A percentile compares a stretch with the other conserved stretches of the same genome.
Conservation (phyloP, 495 filamentous ascomycete genomes). For the Hamigera avellanea region DNA sequence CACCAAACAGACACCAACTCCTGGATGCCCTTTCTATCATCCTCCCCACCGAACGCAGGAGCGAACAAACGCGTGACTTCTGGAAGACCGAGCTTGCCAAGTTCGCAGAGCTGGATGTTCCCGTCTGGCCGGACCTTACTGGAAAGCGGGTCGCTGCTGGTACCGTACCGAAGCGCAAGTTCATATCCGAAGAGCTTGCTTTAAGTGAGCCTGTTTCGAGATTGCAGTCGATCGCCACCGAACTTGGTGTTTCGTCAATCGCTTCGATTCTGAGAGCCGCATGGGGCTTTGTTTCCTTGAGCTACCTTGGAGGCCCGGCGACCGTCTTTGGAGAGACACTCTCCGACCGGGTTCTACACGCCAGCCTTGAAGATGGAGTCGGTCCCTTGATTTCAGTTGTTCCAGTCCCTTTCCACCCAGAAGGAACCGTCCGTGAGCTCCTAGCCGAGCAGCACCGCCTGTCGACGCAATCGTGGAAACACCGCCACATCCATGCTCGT, state of each 20-base stretch:
- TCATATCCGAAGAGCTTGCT: conserved; percentile 6
- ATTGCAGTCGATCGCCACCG: conserved; percentile 9
- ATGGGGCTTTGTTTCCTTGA: too few species aligned
- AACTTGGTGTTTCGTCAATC: conserved; percentile 20
- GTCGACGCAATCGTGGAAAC: too few species aligned
- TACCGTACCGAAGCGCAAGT: conserved; percentile 5
- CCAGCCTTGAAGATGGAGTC: too few species aligned
- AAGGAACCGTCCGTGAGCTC: too few species aligned
- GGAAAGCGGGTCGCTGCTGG: conserved; percentile 10
- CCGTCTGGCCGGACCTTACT: conserved; percentile 21
- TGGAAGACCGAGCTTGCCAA: conserved; percentile 14
- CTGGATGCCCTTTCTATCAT: conserved; percentile 13
- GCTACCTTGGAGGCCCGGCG: too few species aligned
- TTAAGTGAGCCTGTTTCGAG: conserved; percentile 8
- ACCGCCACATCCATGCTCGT: too few species aligned
- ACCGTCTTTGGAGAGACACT: too few species aligned
- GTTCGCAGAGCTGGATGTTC: conserved; percentile 10
- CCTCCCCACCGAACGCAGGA: conserved; percentile 7
- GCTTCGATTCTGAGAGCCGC: too few species aligned
- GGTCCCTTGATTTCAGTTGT: too few species aligned
- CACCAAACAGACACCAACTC: conserved; percentile 13
- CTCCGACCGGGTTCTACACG: too few species aligned
- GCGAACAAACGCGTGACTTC: conserved; percentile 10
- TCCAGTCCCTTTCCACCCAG: too few species aligned
- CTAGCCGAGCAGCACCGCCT: too few species aligned